Percentiles rank a stretch among this genome's conserved stretches.
These are phyloP conservation scores for Hanseniaspora guilliermondii DNA, from an alignment of 805 yeast species.

Conservation along the genomic window DNA sequence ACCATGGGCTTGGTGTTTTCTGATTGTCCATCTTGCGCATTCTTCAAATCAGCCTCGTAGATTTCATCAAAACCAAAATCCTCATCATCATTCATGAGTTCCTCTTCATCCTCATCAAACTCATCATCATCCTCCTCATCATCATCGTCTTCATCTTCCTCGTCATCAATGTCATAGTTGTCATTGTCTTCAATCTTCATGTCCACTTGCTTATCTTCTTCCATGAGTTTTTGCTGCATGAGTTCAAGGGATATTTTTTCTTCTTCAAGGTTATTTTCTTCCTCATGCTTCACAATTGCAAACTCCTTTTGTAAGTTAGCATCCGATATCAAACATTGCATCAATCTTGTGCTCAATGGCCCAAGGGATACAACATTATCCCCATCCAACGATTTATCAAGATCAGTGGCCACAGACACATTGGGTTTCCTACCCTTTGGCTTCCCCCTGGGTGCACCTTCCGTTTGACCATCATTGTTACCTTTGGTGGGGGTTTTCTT, in stretches of 20 bases:
- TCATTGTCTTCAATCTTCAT: neutral
- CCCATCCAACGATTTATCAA: slow-evolving; percentile 3
- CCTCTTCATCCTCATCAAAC: slow-evolving; percentile 20
- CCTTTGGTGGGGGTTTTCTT: neutral
- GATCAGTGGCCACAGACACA: neutral
- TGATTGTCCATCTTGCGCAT: slow-evolving; percentile 31
- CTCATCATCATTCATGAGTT: slow-evolving; percentile 15
- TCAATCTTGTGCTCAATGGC: slow-evolving; percentile 9
- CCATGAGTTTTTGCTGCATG: slow-evolving; percentile 1
- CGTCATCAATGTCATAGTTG: slow-evolving; percentile 14
- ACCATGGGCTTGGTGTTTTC: neutral
- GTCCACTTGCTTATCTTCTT: neutral
- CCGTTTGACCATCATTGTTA: neutral
- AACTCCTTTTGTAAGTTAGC: slow-evolving; percentile 18
- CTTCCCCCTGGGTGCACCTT: neutral
- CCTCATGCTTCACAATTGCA: slow-evolving; percentile 5
- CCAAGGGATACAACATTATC: slow-evolving; percentile 10
- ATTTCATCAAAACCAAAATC: slow-evolving; percentile 8
- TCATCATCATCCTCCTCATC: slow-evolving; percentile 18
- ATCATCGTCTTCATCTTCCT: slow-evolving; percentile 6
- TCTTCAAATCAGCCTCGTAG: slow-evolving; percentile 11
- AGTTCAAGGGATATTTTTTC: neutral
- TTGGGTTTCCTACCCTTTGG: neutral
- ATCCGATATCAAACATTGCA: slow-evolving; percentile 9
- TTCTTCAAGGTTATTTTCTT: neutral